phyloP scores from a whole-genome alignment of 106 monocot genomes.

The Dendrobium chrysotoxum region DNA sequence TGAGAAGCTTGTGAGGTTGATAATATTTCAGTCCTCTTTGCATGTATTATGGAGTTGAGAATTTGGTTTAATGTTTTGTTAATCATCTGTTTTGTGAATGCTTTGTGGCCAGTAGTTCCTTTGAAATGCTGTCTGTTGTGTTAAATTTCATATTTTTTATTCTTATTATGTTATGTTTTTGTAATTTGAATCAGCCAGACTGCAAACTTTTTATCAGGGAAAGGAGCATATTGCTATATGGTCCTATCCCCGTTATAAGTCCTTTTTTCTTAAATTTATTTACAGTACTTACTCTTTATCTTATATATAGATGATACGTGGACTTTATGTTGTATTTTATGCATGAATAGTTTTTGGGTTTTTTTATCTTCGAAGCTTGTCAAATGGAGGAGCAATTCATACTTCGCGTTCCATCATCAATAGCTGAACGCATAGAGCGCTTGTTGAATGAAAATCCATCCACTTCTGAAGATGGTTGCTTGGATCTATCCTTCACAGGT shows the following conservation, averaged over 20 bases:
- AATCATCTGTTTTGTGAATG: not conserved
- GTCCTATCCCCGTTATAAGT: not conserved
- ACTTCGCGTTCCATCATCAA: conserved; percentile 76
- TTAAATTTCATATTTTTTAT: not conserved
- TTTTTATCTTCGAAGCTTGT: not conserved
- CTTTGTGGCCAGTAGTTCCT: not conserved
- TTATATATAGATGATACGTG: not conserved
- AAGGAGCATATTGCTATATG: not conserved
- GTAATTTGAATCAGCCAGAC: no score
- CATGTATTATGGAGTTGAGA: not conserved
- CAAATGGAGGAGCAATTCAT: conserved; percentile 93
- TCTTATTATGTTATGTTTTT: not conserved
- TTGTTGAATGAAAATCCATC: conserved; percentile 61
- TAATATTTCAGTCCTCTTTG: not conserved
- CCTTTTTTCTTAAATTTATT: not conserved
- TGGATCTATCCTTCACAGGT: conserved; percentile 91
- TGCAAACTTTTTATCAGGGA: not conserved
- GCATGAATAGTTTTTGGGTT: not conserved
- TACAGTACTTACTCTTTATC: not conserved
- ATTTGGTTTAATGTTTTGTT: not conserved
- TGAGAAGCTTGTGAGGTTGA: not conserved
- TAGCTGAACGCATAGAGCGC: conserved; percentile 75
- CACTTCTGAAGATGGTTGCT: conserved; percentile 49
- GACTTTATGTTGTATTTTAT: not conserved
- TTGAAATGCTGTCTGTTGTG: not conserved